Evolutionary conservation across 2,329 filamentous ascomycete genomes (phyloP).

Genomic region (Fusarium pilosicola): DNA sequence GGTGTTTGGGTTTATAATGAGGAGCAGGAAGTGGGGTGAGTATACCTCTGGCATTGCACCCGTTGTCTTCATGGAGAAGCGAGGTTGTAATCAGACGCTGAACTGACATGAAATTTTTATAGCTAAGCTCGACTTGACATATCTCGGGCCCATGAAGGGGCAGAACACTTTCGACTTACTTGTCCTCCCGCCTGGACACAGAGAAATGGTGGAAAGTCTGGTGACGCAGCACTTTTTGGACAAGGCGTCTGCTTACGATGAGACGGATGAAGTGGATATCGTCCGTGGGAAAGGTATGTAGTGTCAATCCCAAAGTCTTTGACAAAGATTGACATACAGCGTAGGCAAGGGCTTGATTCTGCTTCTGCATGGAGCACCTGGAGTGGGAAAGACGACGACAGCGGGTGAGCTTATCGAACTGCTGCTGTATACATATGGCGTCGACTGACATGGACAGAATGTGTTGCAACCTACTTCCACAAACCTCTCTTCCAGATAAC

Average conservation of each 20-base stretch:
- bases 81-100: accelerated
- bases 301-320: accelerated
- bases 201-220: background rate
- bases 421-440: too few species aligned
- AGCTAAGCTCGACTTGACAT: background rate
- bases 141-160: background rate
- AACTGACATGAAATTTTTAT: accelerated
- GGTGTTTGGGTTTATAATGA: background rate
- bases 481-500: conserved; percentile 13
- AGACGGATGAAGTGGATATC: background rate
- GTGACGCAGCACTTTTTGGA: background rate
- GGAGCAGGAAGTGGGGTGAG: background rate
- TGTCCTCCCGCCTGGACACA: accelerated
- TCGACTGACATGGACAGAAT: background rate
- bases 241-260: background rate
- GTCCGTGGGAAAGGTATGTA: background rate
- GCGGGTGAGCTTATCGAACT: too few species aligned
- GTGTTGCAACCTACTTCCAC: conserved; percentile 12
- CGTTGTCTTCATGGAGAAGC: accelerated
- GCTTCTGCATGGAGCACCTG: conserved; percentile 10
- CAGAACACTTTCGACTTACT: background rate
- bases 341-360: background rate
- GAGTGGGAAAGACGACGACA: conserved; percentile 15
- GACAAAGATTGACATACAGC: accelerated
- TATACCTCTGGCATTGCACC: background rate